Evolutionary conservation across 768 basidiomycete species (phyloP).

Genomic region (Chalciporus chontae): DNA sequence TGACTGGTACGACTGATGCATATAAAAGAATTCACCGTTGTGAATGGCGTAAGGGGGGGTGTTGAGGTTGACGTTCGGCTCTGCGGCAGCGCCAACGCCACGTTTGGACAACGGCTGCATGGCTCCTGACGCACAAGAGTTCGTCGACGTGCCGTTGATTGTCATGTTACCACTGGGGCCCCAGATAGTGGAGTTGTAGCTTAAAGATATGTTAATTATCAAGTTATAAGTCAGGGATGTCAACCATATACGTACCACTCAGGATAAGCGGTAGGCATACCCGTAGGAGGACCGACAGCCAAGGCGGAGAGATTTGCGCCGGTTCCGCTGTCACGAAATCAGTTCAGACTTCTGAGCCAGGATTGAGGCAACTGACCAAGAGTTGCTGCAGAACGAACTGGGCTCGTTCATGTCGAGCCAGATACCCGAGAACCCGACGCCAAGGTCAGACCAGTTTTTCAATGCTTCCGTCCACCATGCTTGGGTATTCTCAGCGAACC

Average conservation of each 20-base stretch:
- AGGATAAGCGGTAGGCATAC: slow-evolving; percentile 54
- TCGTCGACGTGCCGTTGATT: slow-evolving; percentile 62
- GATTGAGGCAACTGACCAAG: slow-evolving; percentile 38
- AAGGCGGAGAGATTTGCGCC: slow-evolving; percentile 55
- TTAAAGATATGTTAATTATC: slow-evolving; percentile 19
- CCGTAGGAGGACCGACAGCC: slow-evolving; percentile 46
- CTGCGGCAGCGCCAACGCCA: slow-evolving; percentile 48
- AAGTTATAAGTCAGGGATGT: background rate
- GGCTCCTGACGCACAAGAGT: slow-evolving; percentile 27
- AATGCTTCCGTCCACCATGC: slow-evolving; percentile 61
- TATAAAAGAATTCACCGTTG: slow-evolving; percentile 45
- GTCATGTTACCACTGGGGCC: slow-evolving; percentile 76
- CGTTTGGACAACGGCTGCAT: slow-evolving; percentile 32
- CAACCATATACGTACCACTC: slow-evolving; percentile 48
- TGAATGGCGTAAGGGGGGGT: slow-evolving; percentile 67
- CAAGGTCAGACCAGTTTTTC: slow-evolving; percentile 48
- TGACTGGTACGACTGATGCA: background rate
- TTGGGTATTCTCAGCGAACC: slow-evolving; percentile 52
- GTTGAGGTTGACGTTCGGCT: slow-evolving; percentile 49
- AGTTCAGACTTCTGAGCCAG: background rate
- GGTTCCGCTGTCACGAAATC: slow-evolving; percentile 37
- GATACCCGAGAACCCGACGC: slow-evolving; percentile 60
- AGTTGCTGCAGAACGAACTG: slow-evolving; percentile 61
- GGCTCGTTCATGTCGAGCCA: slow-evolving; percentile 74
- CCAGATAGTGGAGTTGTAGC: slow-evolving; percentile 58